phyloP scores from a whole-genome alignment of 148 eudicot genomes.

The Limonium bicolor region DNA sequence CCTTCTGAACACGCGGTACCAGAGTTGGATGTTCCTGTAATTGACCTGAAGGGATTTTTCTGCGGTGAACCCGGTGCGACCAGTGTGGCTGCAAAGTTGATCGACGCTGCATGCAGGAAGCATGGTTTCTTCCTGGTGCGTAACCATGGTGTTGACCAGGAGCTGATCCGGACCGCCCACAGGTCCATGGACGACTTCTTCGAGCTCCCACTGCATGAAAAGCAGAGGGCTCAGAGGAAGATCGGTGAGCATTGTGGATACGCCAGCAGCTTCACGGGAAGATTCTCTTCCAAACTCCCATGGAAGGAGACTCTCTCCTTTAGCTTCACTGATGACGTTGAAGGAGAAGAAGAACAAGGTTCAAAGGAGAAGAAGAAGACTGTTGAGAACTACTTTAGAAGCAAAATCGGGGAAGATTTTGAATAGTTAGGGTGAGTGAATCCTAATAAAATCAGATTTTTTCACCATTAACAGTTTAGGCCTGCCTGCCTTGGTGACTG shows the following conservation, averaged over 20 bases:
- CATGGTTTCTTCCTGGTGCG: constrained; percentile 61
- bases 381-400: constrained; percentile 41
- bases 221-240: constrained; percentile 48
- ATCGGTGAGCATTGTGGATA: constrained; percentile 71
- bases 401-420: constrained; percentile 37
- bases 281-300: constrained; percentile 53
- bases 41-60: constrained; percentile 40
- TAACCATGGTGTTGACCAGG: constrained; percentile 39
- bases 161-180: constrained; percentile 37
- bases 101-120: constrained; percentile 37
- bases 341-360: constrained; percentile 1
- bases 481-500: too few relatives aligned
- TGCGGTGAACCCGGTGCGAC: constrained; percentile 19
- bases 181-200: constrained; percentile 49
- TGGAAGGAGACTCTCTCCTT: constrained; percentile 82
- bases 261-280: constrained; percentile 61
- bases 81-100: constrained; percentile 17
- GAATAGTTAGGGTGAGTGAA: constrained; percentile 35
- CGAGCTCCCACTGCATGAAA: constrained; percentile 29
- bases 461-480: too few relatives aligned
- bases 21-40: constrained; percentile 32
- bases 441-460: background rate
- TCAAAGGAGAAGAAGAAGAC: too few relatives aligned
- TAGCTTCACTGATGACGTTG: constrained; percentile 19
- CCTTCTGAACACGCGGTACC: constrained; percentile 13